Evolutionary conservation across 2,329 filamentous ascomycete genomes (phyloP), one percentile per base, ranked within the genome.

Genomic region (Ascochyta rabiei): DNA sequence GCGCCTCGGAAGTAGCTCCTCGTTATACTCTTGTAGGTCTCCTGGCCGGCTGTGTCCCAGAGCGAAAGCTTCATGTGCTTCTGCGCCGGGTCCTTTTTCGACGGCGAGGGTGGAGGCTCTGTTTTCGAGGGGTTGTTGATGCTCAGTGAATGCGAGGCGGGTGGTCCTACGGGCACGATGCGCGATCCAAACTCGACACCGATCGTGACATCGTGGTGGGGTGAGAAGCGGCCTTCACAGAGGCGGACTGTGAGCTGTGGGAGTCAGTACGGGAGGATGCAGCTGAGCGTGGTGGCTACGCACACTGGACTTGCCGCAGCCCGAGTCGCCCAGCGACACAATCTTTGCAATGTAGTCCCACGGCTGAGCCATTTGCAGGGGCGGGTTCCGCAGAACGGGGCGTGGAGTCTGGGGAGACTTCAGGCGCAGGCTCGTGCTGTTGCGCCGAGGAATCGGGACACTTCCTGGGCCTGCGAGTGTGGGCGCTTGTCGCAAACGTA

Each of bases 261-360:
- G 23, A 21, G 59, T 68, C 54, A 70, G 57, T 52, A 45, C 19
- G 19, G 37, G 8, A 13, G 26, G 23, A 24, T 16, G 13, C 34
- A 39, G 10, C 10, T 19, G 26, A 40, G 38, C 23, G 37, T 38
- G 33, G 2, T 6, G 28, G 43, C 31, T 26, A 41, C 50, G 44
- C 77, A 86, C 84, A 74, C 83, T 86, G 53, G 91, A 96, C 82
- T 99, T 99, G 71, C 95, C 95, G 73, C 91, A 96, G 74, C 93
- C 95, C 40, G 90, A 95, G 80, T 98, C 95, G 76, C 95, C 95
- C 71, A 99, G 92, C 80, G 91, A 96, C 73, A 98, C 93, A 69
- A 99, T 90, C 79, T 99, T 99, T 76, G 93, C 93, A 74, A 98
- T 99, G 81, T 96, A 98, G 81, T 98, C 92, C 93, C 93, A 98